Evolutionary conservation across 2,329 filamentous ascomycete species (phyloP), one percentile per base, ranked within the genome.

Genomic region (Dendryphion nanum): DNA sequence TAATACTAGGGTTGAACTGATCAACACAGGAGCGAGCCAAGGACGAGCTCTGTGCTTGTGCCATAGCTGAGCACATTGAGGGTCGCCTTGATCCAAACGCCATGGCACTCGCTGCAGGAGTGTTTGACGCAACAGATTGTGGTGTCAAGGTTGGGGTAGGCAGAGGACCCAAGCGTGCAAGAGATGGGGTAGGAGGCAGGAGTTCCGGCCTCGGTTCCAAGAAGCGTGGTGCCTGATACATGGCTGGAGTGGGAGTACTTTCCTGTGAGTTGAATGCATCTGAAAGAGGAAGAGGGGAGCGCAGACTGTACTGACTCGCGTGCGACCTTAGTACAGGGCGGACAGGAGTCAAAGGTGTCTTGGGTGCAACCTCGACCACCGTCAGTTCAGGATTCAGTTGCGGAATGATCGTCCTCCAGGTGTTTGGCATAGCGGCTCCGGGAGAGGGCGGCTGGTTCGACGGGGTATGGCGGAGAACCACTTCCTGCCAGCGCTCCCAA

Each of bases 401-500:
- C 3, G 76, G 78, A 21, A 82, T 72, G 40, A 82, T 66, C 16
- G 63, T 53, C 51, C 67, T 71, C 72, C 72, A 75, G 31, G 57
- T 63, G 50, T 64, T 64, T 16, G 54, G 55, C 24, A 61, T 57
- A 59, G 48, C 47, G 29, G 51, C 59, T 37, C 64, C 63, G n/a
- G 65, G 61, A 24, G 63, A 64, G 7, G 64, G 43, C 35, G 68
- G 63, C 15, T 68, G 69, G 30, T 72, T 68, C 13, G 70, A 71
- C 15, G 89, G 86, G 12, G 86, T 90, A 57, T 89, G 86, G 67
- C 86, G 87, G 50, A 95, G 72, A 37, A 97, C 87, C 47, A 96
- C 85, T 47, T 95, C 88, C 30, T 89, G 91, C 93, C 93, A 98
- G 48, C 86, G 83, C 64, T 93, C 85, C 70, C 95, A 97, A 7